Evolutionary conservation across 2,329 filamentous ascomycete genomes (phyloP), one percentile per base, ranked within the genome.

Genomic region (Metarhizium sp.): DNA sequence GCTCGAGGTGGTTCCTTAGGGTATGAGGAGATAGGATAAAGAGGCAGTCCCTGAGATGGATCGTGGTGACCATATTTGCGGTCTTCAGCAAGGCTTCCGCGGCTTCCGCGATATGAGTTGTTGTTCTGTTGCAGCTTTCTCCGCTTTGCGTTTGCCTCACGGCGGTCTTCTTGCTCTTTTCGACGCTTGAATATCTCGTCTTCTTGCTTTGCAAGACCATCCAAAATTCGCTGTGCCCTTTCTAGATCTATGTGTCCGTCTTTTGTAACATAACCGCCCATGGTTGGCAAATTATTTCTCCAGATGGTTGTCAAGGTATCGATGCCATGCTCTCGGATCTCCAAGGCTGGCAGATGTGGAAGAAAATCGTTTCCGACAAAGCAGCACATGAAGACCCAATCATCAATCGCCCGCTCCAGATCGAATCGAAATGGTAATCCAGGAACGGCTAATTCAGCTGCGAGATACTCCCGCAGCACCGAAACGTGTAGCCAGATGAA

Each of bases 331-430:
- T 99, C 94, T 58, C 94, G 85, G 69, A 99, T 97, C 70, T 97
- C 94, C 57, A 99, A 79, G 64, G 92, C 95, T n/a, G 94, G 94
- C 57, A 99, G 77, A 78, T 99, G 94, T 52, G 94, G 94, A 62
- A 99, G 75, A 74, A 99, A 99, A 75, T 99, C 95, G 71, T 99
- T 99, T 62, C 92, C 92, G 55, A 97, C 92, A 69, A 97, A 97
- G 75, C 95, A 97, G 74, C 92, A 97, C 85, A 97, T 94, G 70
- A 97, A 97, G 14, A 97, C 90, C 94, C 92, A 97, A 68, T 97
- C 92, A 71, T 97, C 94, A 57, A 97, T 82, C 30, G 92, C 92
- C 61, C 94, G 85, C 72, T 99, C 94, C 48, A 99, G 78, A 68
- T 99, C 91, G 71, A 95, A 97, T 54, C 83, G 82, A 72, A 97